Conservation (phyloP, 441 rosid species). For the Sinapis alba region DNA sequence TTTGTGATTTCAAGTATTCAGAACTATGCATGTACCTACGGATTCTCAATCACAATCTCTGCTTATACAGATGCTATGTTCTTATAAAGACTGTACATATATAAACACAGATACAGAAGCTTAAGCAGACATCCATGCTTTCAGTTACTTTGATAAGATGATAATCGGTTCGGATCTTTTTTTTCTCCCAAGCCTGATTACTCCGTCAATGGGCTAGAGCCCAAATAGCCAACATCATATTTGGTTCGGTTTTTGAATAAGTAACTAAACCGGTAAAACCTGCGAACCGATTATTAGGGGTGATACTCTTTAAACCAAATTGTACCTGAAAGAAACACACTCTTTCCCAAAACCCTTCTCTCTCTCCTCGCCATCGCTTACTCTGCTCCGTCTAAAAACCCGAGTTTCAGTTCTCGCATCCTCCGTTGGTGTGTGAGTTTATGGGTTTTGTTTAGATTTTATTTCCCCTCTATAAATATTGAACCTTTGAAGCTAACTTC, state of each 20-base stretch:
- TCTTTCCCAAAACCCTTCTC: constrained; percentile 15
- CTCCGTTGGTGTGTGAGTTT: too few relatives aligned
- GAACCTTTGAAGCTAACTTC: constrained; percentile 18
- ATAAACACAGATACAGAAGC: constrained; percentile 2
- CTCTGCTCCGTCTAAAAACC: constrained; percentile 20
- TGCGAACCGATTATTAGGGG: background rate
- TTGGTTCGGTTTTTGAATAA: constrained; percentile 11
- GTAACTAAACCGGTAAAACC: background rate
- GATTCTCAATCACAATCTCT: too few relatives aligned
- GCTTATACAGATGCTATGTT: too few relatives aligned
- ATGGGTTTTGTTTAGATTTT: too few relatives aligned
- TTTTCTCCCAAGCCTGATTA: too few relatives aligned
- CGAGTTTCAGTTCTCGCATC: too few relatives aligned
- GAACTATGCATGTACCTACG: too few relatives aligned
- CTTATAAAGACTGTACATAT: too few relatives aligned
- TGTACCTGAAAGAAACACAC: background rate
- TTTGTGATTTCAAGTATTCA: too few relatives aligned
- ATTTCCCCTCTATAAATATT: too few relatives aligned
- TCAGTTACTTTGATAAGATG: too few relatives aligned
- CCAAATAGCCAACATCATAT: background rate
- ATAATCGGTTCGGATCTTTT: constrained; percentile 26
- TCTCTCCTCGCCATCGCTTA: constrained; percentile 13
- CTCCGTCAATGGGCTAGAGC: constrained; percentile 9
- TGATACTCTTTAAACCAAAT: constrained; percentile 7
- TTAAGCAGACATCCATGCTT: background rate